These are phyloP conservation scores for Scedosporium aurantiacum DNA, from an alignment of 2,329 filamentous ascomycete species.

Conservation along the genomic window DNA sequence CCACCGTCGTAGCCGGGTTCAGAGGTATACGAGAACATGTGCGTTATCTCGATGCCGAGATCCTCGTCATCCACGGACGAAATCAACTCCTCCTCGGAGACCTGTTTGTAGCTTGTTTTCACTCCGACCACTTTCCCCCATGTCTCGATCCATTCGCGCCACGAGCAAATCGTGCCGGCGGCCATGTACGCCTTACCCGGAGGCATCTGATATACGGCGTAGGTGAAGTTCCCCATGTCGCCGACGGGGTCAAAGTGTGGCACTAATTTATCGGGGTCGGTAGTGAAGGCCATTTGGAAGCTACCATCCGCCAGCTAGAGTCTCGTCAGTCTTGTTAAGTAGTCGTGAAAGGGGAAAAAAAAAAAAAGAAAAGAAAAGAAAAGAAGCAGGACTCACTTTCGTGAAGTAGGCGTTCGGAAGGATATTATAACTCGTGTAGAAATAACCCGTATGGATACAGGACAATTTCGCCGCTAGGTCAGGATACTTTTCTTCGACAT, in stretches of 20 bases:
- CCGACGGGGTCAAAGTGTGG: conserved; percentile 35
- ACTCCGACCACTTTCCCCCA: conserved; percentile 28
- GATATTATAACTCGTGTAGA: conserved; percentile 35
- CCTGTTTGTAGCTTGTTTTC: conserved; percentile 25
- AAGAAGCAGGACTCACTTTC: conserved; percentile 23
- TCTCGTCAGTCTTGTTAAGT: background rate
- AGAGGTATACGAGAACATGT: conserved; percentile 36
- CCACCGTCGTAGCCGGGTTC: conserved; percentile 39
- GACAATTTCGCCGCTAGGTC: conserved; percentile 28
- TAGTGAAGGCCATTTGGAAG: conserved; percentile 37
- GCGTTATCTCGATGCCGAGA: conserved; percentile 29
- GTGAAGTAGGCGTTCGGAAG: conserved; percentile 32
- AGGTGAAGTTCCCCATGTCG: conserved; percentile 36
- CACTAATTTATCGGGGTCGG: conserved; percentile 21
- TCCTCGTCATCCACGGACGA: conserved; percentile 24
- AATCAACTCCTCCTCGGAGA: conserved; percentile 29
- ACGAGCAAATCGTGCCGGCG: conserved; percentile 31
- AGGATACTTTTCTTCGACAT: conserved; percentile 28
- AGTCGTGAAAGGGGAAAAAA: background rate
- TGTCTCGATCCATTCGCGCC: conserved; percentile 31
- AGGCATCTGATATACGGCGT: conserved; percentile 37
- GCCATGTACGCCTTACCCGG: conserved; percentile 38
- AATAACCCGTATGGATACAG: conserved; percentile 23
- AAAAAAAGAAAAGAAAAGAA: background rate
- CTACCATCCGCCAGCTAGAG: conserved; percentile 21